Base-by-base conservation (phyloP, 352 stramenopile species). In the Phytophthora litchii region DNA sequence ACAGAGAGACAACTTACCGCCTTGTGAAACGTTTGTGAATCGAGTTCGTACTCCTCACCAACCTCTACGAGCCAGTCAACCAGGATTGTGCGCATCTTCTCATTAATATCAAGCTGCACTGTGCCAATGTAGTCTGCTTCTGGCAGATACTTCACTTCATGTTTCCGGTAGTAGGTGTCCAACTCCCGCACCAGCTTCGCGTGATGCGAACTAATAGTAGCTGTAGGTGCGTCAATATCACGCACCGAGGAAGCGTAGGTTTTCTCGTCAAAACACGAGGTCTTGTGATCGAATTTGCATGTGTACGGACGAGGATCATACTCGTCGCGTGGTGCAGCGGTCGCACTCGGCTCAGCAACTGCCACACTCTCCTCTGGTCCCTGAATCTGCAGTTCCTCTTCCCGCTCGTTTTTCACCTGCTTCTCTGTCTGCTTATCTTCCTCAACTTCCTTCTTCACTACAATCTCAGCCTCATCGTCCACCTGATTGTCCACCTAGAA, bases 51-150 rank as follows among this genome's bases (percentile, higher is more conserved):
- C 66, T 95, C 83, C 67, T 93, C 81, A 31, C 78, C 76, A 31
- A 95, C 86, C 60, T 95, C 86, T 16, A 99, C 94, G 6, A 99
- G 88, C 98, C 98, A 99, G 76, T 99, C 97, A 21, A 99, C 90
- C 40, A 99, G 86, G 60, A 99, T 99, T 12, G 96, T 96, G 52
- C 97, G 85, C 98, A 99, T 99, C 55, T 98, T 97, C 64, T 98
- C 94, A 70, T 99, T 99, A 67, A 99, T 99, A 69, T 99, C 96
- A 43, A 87, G 72, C 74, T 99, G 97, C n/a, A 86, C 70, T 1
- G 66, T 72, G 46, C 78, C 76, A 17, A 92, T 86, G 63, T 91
- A 92, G 7, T 80, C 72, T 8, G 74, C 60, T 35, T 79, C 54
- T 2, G 80, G 60, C 23, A 84, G 67, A 67, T 94, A 92, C 54